Base-by-base conservation (phyloP, 2,329 filamentous ascomycete genomes). In the Furcasterigmium furcatum region DNA sequence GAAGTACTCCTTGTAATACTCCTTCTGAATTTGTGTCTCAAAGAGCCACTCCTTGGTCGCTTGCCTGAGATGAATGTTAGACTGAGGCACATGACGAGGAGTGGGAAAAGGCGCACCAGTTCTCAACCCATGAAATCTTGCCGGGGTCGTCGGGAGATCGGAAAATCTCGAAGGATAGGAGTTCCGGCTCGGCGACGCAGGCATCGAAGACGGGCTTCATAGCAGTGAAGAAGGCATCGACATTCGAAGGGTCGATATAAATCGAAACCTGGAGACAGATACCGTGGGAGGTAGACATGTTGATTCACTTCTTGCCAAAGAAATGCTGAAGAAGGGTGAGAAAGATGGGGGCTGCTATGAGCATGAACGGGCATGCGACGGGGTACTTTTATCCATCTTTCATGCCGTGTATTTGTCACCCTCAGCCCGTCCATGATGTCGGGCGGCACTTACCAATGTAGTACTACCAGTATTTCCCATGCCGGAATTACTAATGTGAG, bases 121-220 rank as follows among this genome's bases (percentile, higher is more conserved):
- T 64, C 48, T 71, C 68, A 19, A 70, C 61, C 64, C 65, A 71
- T 5, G 55, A 59, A 9, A 71, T 46, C 24, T 58, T 60, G 4
- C 67, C 68, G 1, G 66, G 65, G 14, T 67, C 58, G 16, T 65
- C 59, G 1, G 55, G 52, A 46, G 55, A 56, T 46, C 60, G 59
- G 35, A 66, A 71, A 20, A 73, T 54, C 50, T 73, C 63, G 51
- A 74, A 74, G 55, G 69, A 74, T 1, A 62, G 58, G 50, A 64
- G 68, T 45, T 72, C 67, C 2, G 68, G 65, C 54, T 74, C 71
- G 3, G 60, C 63, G 8, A 60, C 54, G 6, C 72, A 64, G n/a
- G 52, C 52, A 34, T 72, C 64, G 46, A 70, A 73, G 21, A 59
- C 58, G 2, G 62, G 58, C 24, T 67, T 66, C 45, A 36, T 18